Conservation (phyloP, 441 rosid species). For the Mallotus repandus region DNA sequence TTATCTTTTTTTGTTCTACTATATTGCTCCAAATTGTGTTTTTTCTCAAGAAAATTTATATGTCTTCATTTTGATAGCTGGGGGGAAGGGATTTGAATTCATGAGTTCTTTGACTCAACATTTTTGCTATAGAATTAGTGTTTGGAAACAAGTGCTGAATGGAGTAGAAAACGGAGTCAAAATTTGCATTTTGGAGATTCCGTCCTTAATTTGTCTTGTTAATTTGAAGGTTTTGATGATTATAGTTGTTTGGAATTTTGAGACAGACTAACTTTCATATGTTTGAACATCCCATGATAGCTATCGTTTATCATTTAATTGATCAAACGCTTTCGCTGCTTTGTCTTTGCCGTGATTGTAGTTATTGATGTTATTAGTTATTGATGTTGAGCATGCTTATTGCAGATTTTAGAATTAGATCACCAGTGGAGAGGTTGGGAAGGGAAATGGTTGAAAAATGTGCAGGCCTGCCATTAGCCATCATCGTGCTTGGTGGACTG, state of each 20-base stretch:
- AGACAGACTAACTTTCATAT: too few relatives aligned
- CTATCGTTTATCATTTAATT: neutral
- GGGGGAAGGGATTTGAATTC: neutral
- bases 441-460: constrained; percentile 32
- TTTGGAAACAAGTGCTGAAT: too few relatives aligned
- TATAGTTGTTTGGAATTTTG: too few relatives aligned
- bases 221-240: too few relatives aligned
- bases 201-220: too few relatives aligned
- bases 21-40: too few relatives aligned
- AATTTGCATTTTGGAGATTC: too few relatives aligned
- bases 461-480: constrained; percentile 37
- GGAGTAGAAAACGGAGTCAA: too few relatives aligned
- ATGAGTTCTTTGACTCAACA: neutral
- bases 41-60: too few relatives aligned
- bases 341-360: constrained; percentile 2
- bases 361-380: constrained; percentile 1
- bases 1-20: neutral
- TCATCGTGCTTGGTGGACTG: constrained; percentile 39
- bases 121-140: too few relatives aligned
- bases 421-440: constrained; percentile 25
- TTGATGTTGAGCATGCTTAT: neutral
- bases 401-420: constrained; percentile 22
- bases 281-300: too few relatives aligned
- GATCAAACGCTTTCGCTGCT: neutral
- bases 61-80: too few relatives aligned